Base-by-base conservation (phyloP, 768 basidiomycete genomes). In the Chalciporus piperatus region DNA sequence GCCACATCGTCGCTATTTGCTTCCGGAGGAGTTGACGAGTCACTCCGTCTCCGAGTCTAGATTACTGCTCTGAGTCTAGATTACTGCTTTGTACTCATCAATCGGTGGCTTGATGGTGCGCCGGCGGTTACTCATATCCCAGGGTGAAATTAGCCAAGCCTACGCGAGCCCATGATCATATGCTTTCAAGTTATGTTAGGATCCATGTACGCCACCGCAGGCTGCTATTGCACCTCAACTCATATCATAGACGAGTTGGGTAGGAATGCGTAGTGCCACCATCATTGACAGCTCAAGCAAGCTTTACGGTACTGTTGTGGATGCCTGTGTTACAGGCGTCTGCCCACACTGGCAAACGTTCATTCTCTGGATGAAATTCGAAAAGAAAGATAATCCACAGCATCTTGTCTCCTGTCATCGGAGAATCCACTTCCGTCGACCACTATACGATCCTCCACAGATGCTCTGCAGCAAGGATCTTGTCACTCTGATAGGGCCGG, bases 191-290 rank as follows among this genome's bases (percentile, higher is more conserved):
- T 4, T n/a, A 37, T 37, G 10, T 47, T 41, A 16, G 39, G 50
- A 35, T 54, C 38, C 27, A 50, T 61, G 45, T 57, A 50, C 65
- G 65, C 65, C 64, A 66, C 65, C 41, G 54, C 51, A 56, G 52
- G 56, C 50, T 32, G 45, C 32, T 48, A 27, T 41, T n/a, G 22
- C 38, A 30, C 33, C 30, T 53, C 27, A 40, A 17, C 23, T 39
- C 40, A 17, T 39, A 30, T 35, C 30, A 28, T 42, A 4, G 37
- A 19, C n/a, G n/a, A 53, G 41, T 33, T 23, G 17, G 27, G 23
- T 9, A 37, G 16, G 35, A 37, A n/a, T 37, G 35, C n/a, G 16
- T 37, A 6, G 14, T 37, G 35, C 35, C 35, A 37, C 35, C 6
- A n/a, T 37, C 35, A n/a, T n/a, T n/a, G n/a, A n/a, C n/a, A 37